Percentiles rank a stretch among this genome's conserved stretches.
These are phyloP conservation scores for Paulownia fortunei DNA, from an alignment of 257 asterid genomes.

Conservation along the genomic window DNA sequence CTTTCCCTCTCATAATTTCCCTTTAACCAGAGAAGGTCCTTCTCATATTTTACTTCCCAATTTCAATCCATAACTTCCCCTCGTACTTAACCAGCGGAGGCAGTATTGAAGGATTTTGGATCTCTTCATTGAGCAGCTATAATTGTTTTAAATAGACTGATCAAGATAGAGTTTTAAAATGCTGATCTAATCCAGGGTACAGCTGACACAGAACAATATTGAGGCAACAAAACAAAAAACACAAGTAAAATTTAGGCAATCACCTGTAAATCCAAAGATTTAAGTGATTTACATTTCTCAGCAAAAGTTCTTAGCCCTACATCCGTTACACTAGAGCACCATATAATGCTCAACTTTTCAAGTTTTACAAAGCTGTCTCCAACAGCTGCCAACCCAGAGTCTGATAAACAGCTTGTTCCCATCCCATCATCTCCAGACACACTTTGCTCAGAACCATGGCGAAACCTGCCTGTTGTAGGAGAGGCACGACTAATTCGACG, in stretches of 20 bases:
- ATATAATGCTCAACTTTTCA: conserved; percentile 79
- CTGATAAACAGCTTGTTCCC: conserved; percentile 67
- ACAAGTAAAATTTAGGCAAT: conserved; percentile 9
- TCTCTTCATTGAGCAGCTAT: conserved; percentile 1
- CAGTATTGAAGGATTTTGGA: background rate
- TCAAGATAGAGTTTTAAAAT: conserved; percentile 17
- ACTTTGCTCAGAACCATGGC: conserved; percentile 42
- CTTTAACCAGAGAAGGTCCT: conserved; percentile 17
- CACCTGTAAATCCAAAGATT: conserved; percentile 87
- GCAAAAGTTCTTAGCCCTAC: conserved; percentile 73
- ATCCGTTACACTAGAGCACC: conserved; percentile 83
- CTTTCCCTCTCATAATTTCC: conserved; percentile 1
- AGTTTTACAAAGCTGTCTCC: conserved; percentile 70
- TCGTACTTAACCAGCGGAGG: background rate
- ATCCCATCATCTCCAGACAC: conserved; percentile 49
- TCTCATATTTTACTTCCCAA: background rate
- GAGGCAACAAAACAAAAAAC: background rate
- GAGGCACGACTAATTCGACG: conserved; percentile 45
- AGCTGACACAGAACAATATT: conserved; percentile 3
- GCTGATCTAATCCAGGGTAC: conserved; percentile 22
- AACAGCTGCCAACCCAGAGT: conserved; percentile 71
- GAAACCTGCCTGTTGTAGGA: conserved; percentile 44
- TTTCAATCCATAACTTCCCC: background rate
- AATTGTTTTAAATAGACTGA: background rate
- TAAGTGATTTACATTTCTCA: conserved; percentile 61